phyloP scores from a whole-genome alignment of 371 early-diverging fungal species.

The Apophysomyces sp. region DNA sequence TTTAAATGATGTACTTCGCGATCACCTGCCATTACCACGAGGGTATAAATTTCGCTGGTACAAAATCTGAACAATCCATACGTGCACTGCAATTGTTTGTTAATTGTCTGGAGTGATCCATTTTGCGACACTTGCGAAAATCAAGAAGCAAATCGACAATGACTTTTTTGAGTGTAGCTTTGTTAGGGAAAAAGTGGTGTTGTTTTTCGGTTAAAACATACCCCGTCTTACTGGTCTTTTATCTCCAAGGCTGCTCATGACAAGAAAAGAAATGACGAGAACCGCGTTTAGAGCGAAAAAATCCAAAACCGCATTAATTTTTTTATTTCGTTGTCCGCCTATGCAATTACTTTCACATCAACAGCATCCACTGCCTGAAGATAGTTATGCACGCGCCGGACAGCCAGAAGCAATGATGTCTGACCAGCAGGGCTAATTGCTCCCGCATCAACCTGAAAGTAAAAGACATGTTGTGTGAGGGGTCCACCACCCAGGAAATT shows the following conservation, averaged over 20 bases:
- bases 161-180: background rate
- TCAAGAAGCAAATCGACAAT: conserved; percentile 18
- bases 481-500: conserved; percentile 25
- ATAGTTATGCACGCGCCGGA: conserved; percentile 24
- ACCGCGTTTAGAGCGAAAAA: too few relatives aligned
- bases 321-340: too few relatives aligned
- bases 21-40: conserved; percentile 18
- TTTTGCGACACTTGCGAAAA: conserved; percentile 17
- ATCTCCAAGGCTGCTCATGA: background rate
- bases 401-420: conserved; percentile 34
- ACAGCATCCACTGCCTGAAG: conserved; percentile 32
- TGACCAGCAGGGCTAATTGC: conserved; percentile 16
- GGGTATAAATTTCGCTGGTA: conserved; percentile 55
- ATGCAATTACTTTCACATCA: conserved; percentile 15
- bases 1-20: background rate
- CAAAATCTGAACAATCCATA: conserved; percentile 58
- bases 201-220: background rate
- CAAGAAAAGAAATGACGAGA: background rate
- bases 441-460: conserved; percentile 24
- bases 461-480: conserved; percentile 15
- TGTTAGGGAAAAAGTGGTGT: background rate
- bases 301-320: too few relatives aligned
- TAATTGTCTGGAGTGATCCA: background rate
- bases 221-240: background rate
- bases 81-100: conserved; percentile 36